Evolutionary conservation across 1,284 basidiomycete species (phyloP).

Genomic region (Rhodotorula sp.): DNA sequence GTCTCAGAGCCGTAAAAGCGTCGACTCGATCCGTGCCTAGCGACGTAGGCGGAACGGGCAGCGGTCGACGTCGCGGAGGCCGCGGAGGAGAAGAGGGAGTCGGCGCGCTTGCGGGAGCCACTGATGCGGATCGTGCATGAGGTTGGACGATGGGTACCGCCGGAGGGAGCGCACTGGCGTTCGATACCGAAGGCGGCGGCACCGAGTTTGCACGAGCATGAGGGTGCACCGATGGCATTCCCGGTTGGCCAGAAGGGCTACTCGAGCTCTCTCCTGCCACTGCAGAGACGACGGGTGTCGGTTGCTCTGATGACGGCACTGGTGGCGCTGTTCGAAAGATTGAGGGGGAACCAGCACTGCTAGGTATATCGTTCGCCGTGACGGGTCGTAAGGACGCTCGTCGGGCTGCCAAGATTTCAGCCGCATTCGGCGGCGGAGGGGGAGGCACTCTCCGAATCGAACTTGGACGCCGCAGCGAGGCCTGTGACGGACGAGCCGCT

Average conservation of each 20-base stretch:
- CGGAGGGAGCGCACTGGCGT: background rate
- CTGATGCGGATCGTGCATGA: background rate
- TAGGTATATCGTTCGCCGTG: background rate
- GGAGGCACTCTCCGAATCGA: background rate
- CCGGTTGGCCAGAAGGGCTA: no score
- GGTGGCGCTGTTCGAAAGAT: background rate
- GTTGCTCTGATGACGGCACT: background rate
- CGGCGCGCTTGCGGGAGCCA: background rate
- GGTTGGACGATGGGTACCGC: background rate
- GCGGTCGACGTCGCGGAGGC: background rate
- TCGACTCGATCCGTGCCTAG: constrained; percentile 18
- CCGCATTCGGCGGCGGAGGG: background rate
- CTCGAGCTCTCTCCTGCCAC: no score
- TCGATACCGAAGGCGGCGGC: background rate
- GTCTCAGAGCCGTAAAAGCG: constrained; percentile 25
- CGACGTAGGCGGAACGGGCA: constrained; percentile 19
- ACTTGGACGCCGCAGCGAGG: background rate
- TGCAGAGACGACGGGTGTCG: no score
- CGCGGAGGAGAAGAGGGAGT: background rate
- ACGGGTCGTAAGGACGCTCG: constrained; percentile 5
- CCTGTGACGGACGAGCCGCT: background rate
- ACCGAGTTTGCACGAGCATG: background rate
- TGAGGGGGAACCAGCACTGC: no score
- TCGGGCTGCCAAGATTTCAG: constrained; percentile 4
- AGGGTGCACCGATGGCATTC: no score